These are phyloP conservation scores for Candida germanica DNA, from an alignment of 805 yeast genomes.

Conservation along the genomic window DNA sequence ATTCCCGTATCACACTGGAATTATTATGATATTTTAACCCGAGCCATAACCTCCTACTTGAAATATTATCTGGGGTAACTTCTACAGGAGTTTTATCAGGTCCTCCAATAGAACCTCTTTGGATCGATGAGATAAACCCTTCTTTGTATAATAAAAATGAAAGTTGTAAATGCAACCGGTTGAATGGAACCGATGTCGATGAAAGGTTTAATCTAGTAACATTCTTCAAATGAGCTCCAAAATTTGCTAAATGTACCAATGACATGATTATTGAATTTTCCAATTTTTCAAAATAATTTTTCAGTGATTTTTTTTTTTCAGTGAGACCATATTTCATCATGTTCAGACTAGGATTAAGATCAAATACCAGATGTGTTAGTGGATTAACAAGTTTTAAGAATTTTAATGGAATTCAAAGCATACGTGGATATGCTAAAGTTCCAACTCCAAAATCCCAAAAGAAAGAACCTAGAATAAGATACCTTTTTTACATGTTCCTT, in stretches of 20 bases:
- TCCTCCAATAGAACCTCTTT: conserved; percentile 78
- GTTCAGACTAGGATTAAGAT: conserved; percentile 5
- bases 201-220: conserved; percentile 73
- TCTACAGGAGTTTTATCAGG: conserved; percentile 78
- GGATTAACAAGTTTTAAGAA: no score
- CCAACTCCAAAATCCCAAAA: conserved; percentile 3
- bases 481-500: conserved; percentile 33
- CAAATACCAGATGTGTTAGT: no score
- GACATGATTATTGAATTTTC: no score
- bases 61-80: conserved; percentile 80
- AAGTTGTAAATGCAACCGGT: conserved; percentile 77
- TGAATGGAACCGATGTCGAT: conserved; percentile 77
- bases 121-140: conserved; percentile 82
- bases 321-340: no score
- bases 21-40: conserved; percentile 85
- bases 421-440: no score
- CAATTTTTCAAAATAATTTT: no score
- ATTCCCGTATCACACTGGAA: conserved; percentile 68
- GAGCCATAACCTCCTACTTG: conserved; percentile 87
- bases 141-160: conserved; percentile 84
- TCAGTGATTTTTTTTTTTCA: no score
- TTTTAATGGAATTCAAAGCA: no score
- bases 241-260: conserved; percentile 75
- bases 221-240: conserved; percentile 87
- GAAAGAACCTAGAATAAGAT: conserved; percentile 31